phyloP scores from a whole-genome alignment of 352 stramenopile genomes.

The Pythium pyrilobum region DNA sequence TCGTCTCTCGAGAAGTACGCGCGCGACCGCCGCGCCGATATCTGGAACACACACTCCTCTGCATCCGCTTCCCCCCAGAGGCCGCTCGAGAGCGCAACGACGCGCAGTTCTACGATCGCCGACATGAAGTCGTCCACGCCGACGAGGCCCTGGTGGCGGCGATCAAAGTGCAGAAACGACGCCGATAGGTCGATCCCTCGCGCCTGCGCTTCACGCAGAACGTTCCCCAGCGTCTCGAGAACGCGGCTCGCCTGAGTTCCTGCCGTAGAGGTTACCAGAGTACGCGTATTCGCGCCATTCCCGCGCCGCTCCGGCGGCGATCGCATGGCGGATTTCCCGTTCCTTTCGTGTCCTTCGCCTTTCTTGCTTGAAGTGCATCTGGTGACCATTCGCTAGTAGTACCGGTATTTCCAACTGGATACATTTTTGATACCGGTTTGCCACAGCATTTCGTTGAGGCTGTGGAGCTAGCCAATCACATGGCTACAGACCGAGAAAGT shows the following conservation, averaged over 20 bases:
- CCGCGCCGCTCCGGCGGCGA: not conserved
- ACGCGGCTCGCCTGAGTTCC: no score
- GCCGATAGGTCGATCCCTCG: constrained; percentile 44
- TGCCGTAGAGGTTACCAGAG: no score
- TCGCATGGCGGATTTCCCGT: not conserved
- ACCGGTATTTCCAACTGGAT: not conserved
- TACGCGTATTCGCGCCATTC: not conserved
- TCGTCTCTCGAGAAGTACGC: constrained; percentile 50
- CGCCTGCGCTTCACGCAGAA: constrained; percentile 39
- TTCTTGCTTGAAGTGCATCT: no score
- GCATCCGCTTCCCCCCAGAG: constrained; percentile 42
- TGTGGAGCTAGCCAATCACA: constrained; percentile 5
- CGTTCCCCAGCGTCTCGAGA: constrained; percentile 34
- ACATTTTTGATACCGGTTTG: not conserved
- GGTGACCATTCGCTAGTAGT: not conserved
- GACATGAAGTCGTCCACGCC: constrained; percentile 46
- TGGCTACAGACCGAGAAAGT: constrained; percentile 2
- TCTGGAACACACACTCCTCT: constrained; percentile 33
- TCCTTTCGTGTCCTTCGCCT: not conserved
- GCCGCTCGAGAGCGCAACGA: not conserved
- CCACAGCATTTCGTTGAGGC: no score
- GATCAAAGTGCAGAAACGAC: constrained; percentile 61
- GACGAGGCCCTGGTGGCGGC: constrained; percentile 34
- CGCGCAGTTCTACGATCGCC: constrained; percentile 38
- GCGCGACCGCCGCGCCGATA: constrained; percentile 36